phyloP scores from a whole-genome alignment of 805 yeast species.

The Saccharomycopsis vini region DNA sequence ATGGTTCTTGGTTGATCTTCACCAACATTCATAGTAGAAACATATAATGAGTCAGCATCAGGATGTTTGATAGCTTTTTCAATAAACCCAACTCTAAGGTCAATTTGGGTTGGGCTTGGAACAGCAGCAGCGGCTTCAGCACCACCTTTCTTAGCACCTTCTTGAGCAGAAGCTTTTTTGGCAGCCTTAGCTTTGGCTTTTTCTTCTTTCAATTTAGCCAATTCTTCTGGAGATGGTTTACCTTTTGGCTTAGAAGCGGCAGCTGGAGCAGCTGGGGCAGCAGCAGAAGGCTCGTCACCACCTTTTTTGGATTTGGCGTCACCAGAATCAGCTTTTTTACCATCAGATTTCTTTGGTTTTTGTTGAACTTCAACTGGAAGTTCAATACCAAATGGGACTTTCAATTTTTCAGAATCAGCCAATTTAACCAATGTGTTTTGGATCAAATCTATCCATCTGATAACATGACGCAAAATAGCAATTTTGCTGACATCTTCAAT shows the following conservation, averaged over 20 bases:
- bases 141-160: constrained; percentile 44
- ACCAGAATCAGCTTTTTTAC: too few species aligned
- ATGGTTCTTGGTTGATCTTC: constrained; percentile 91
- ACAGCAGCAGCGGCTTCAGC: constrained; percentile 41
- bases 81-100: constrained; percentile 91
- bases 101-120: constrained; percentile 77
- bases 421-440: constrained; percentile 51
- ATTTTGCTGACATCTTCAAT: constrained; percentile 40
- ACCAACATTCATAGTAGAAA: constrained; percentile 93
- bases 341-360: constrained; percentile 46
- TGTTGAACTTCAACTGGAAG: constrained; percentile 69
- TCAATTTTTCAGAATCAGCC: constrained; percentile 42
- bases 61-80: constrained; percentile 97
- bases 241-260: constrained; percentile 20
- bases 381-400: constrained; percentile 49
- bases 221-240: constrained; percentile 24
- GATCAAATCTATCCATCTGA: constrained; percentile 87
- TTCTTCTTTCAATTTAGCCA: constrained; percentile 27
- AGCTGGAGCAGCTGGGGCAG: constrained; percentile 23
- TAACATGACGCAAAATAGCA: constrained; percentile 64
- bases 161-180: constrained; percentile 47
- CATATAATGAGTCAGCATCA: constrained; percentile 93
- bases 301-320: constrained; percentile 20
- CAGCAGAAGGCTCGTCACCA: constrained; percentile 21
- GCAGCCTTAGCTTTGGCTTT: constrained; percentile 27